Evolutionary conservation across 1,139 yeast genomes (phyloP), one percentile per base, ranked within the genome.

Genomic region (Sugiyamaella castrensis): DNA sequence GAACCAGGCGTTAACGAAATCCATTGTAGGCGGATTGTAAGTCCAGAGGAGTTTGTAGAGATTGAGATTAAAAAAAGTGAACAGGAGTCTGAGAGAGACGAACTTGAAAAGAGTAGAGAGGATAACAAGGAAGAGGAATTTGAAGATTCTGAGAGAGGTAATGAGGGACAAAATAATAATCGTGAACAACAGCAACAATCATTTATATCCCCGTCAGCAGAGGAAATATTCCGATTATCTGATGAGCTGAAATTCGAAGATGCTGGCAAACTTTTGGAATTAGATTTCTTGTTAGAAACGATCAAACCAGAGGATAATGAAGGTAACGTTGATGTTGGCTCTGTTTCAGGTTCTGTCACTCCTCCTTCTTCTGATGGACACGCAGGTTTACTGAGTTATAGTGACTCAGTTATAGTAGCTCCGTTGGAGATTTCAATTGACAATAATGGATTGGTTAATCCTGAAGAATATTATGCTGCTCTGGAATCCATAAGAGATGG

Each of bases 1-100:
- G 71, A 69, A 24, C 75, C 72, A 16, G 66, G 68, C 32, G 67
- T 71, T 19, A 60, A 68, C 16, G 73, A 73, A 37, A 69, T 80
- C 12, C 67, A 60, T 4, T 81, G 86, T 59, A 70, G 70, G 45
- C 61, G 59, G 24, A 60, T 77, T 8, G 46, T 57, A 11, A 28
- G 19, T 37, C 37, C 44, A 9, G 49, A 36, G n/a, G 41, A 35
- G 8, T 9, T 9, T 10, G 15, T 11, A 30, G 29, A 12, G 28
- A 26, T 39, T 16, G 31, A 26, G 36, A 34, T 11, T 33, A 27
- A 7, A 11, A 29, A 31, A 34, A 40, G 44, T 19, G 28, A 16
- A n/a, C 36, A 15, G 28, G 37, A 41, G 27, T 37, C n/a, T 44
- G 38, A 16, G 24, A 24, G 8, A 15, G 47, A 13, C 2, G 33